Evolutionary conservation across 139 green algal genomes (phyloP).

Genomic region (Raphidocelis subcapitata): DNA sequence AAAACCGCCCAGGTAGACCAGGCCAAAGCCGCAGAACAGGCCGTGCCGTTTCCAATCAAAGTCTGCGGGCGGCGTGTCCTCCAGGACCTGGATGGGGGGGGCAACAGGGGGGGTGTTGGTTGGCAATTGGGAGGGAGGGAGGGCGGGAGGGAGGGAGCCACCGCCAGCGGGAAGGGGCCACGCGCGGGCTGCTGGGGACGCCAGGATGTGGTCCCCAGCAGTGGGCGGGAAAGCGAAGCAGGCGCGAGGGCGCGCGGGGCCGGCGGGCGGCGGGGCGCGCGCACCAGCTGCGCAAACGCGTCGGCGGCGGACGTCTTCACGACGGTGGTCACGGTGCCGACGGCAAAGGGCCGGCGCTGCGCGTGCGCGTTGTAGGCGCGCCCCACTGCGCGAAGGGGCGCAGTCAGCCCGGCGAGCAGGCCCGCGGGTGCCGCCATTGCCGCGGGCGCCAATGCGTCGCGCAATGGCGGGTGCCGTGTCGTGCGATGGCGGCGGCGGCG

Average conservation of each 20-base stretch:
- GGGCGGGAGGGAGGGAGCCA: too few relatives aligned
- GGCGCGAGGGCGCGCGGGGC: neutral
- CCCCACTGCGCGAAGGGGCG: slow-evolving; percentile 45
- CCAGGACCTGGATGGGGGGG: slow-evolving; percentile 85
- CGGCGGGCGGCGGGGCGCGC: neutral
- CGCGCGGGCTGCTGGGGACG: too few relatives aligned
- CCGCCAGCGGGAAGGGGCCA: too few relatives aligned
- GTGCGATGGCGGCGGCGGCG: too few relatives aligned
- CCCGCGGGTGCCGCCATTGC: too few relatives aligned
- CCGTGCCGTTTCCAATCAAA: slow-evolving; percentile 79
- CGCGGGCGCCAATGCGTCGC: too few relatives aligned
- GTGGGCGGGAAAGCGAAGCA: neutral
- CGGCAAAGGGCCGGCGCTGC: slow-evolving; percentile 55
- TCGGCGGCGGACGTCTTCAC: slow-evolving; percentile 86
- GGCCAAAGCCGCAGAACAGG: slow-evolving; percentile 80
- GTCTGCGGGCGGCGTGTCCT: slow-evolving; percentile 54
- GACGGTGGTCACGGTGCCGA: slow-evolving; percentile 76
- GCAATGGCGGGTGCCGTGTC: too few relatives aligned
- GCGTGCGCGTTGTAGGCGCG: slow-evolving; percentile 63
- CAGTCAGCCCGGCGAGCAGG: too few relatives aligned
- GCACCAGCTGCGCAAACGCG: slow-evolving; percentile 88
- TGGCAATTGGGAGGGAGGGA: too few relatives aligned
- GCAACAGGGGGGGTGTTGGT: too few relatives aligned
- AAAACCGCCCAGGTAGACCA: slow-evolving; percentile 82
- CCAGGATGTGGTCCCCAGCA: too few relatives aligned